A percentile compares a stretch with the other conserved stretches of the same genome.
Evolutionary conservation across 2,329 filamentous ascomycete species (phyloP).

Genomic region (Stagonosporopsis vannaccii): DNA sequence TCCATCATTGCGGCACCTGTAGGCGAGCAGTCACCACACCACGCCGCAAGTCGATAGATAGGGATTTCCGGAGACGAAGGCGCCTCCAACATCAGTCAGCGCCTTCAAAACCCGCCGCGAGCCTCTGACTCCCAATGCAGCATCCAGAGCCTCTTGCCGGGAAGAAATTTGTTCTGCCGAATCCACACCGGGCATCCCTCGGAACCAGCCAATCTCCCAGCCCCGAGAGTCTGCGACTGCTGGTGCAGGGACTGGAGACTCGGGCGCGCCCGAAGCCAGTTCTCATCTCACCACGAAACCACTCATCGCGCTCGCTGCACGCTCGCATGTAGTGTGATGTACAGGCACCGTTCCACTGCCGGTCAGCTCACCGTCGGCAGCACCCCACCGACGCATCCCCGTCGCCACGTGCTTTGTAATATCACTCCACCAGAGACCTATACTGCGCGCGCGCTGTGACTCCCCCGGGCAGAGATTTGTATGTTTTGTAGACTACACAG

Average conservation of each 20-base stretch:
- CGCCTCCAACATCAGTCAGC: constrained; percentile 5
- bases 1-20: neutral
- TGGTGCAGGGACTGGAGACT: constrained; percentile 6
- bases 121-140: neutral
- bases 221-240: constrained; percentile 1
- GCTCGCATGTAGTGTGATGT: constrained; percentile 4
- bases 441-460: neutral
- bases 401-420: constrained; percentile 18
- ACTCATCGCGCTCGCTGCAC: constrained; percentile 6
- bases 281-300: constrained; percentile 16
- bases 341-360: constrained; percentile 7
- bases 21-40: constrained; percentile 6
- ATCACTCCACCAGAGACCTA: constrained; percentile 10
- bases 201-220: constrained; percentile 13
- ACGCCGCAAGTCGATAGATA: constrained; percentile 7
- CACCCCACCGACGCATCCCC: constrained; percentile 3
- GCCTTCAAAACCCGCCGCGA: constrained; percentile 2
- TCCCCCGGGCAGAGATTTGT: constrained; percentile 4
- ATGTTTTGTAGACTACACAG: constrained; percentile 12
- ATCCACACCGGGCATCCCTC: constrained; percentile 14
- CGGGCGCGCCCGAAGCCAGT: constrained; percentile 14
- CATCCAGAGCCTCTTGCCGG: constrained; percentile 11
- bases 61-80: neutral
- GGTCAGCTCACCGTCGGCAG: constrained; percentile 13
- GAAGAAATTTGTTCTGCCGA: constrained; percentile 20